Evolutionary conservation across 768 basidiomycete genomes (phyloP), one percentile per base, ranked within the genome.

Genomic region (Gyrodon lividus): DNA sequence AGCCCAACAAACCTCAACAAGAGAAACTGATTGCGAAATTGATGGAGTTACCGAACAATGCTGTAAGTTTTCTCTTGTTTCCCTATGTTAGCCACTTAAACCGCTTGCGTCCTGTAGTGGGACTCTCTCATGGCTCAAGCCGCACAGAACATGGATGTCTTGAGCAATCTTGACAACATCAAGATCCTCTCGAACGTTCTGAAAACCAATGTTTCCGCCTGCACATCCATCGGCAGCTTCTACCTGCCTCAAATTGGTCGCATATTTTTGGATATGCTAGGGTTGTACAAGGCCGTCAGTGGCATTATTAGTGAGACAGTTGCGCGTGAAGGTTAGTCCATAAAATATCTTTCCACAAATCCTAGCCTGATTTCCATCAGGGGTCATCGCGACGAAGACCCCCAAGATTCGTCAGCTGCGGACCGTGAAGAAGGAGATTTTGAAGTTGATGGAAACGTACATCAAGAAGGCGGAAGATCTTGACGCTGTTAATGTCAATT

Each of bases 121-220:
- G 95, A 98, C 69, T 89, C 87, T 13, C 74, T 98, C 45, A 99
- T 99, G 96, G 80, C 86, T 24, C 95, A 98, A 74, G 97, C 97
- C 2, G 86, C 89, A 2, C 85, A 87, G 63, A 95, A 82, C 60
- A 87, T 94, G 72, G 94, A 98, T 56, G 93, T 99, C 12, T 77
- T 99, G 46, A 83, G 86, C 45, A 92, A 87, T 66, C 74, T 80
- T 17, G 96, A 98, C 51, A 98, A 98, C 67, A 92, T 98, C 72
- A 98, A 98, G 70, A 94, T 98, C 60, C 77, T 99, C 45, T 84
- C 91, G 1, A 98, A 99, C 64, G 92, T 99, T 42, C 76, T 99
- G 62, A 99, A 99, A 74, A 99, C 97, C 19, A 99, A 99, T 67
- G 95, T 98, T 13, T 90, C 97, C 5, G 95, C 96, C 1, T 98